These are phyloP conservation scores for Trichomonas vaginalis DNA, from an alignment of 208 protist genomes.

Conservation along the genomic window DNA sequence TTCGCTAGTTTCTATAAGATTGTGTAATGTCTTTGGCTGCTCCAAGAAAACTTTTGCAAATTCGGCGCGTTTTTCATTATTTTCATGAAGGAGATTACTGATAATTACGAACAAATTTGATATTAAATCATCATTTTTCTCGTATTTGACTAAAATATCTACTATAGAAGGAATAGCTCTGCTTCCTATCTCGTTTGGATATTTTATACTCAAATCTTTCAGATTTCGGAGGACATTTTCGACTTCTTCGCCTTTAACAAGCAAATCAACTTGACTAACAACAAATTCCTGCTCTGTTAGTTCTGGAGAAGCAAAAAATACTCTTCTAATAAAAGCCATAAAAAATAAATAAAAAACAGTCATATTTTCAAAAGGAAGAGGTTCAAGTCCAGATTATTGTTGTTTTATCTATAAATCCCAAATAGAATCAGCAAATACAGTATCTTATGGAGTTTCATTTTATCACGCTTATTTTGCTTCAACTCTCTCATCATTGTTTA, in stretches of 20 bases:
- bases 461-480: too few species aligned
- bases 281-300: background rate
- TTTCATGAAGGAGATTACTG: background rate
- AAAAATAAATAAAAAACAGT: background rate
- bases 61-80: background rate
- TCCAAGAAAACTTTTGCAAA: background rate
- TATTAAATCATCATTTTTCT: background rate
- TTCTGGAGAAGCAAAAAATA: background rate
- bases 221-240: background rate
- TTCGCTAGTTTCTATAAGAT: background rate
- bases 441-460: too few species aligned
- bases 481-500: too few species aligned
- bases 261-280: background rate
- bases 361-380: background rate
- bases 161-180: background rate
- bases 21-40: background rate
- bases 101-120: background rate
- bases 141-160: background rate
- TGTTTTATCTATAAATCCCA: too few species aligned
- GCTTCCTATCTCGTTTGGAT: background rate
- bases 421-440: too few species aligned
- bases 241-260: background rate
- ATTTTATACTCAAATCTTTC: background rate
- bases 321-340: background rate
- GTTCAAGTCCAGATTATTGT: too few species aligned